Percentiles rank a stretch among this genome's conserved stretches.
Evolutionary conservation across 2,329 filamentous ascomycete species (phyloP).

Genomic region (Tolypocladium paradoxum): DNA sequence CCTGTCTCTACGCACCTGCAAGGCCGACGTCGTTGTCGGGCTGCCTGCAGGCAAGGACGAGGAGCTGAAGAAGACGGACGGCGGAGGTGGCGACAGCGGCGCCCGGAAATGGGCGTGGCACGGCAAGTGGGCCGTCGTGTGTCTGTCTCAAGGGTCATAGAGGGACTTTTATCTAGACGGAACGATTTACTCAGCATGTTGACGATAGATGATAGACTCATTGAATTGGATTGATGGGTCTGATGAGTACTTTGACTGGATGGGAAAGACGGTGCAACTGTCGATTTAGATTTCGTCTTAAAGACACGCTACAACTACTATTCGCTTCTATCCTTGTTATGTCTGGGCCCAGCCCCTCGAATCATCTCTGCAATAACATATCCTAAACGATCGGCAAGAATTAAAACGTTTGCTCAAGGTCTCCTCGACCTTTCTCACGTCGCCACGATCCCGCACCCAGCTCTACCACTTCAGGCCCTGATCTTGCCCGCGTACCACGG

Average conservation of each 20-base stretch:
- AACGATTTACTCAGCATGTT: background rate
- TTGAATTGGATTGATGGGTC: background rate
- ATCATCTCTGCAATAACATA: background rate
- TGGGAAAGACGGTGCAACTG: background rate
- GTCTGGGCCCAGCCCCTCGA: background rate
- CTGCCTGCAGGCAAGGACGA: slow-evolving; percentile 77
- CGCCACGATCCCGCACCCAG: background rate
- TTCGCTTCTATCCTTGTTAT: background rate
- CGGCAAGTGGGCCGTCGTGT: slow-evolving; percentile 94
- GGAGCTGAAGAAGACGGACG: slow-evolving; percentile 55
- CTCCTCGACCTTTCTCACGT: background rate
- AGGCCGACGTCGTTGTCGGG: slow-evolving; percentile 90
- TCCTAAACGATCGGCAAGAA: background rate
- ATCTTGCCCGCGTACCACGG: background rate
- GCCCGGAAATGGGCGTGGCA: slow-evolving; percentile 87
- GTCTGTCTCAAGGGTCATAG: slow-evolving; percentile 22
- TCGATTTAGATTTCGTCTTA: background rate
- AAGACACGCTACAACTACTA: background rate
- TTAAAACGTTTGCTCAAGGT: background rate
- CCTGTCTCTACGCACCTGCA: slow-evolving; percentile 84
- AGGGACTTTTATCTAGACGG: background rate
- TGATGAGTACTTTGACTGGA: background rate
- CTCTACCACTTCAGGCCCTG: background rate
- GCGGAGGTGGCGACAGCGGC: slow-evolving; percentile 59
- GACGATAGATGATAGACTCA: slow-evolving; percentile 5